These are phyloP conservation scores for Amniculicola lignicola DNA, from an alignment of 495 filamentous ascomycete species.

Conservation along the genomic window DNA sequence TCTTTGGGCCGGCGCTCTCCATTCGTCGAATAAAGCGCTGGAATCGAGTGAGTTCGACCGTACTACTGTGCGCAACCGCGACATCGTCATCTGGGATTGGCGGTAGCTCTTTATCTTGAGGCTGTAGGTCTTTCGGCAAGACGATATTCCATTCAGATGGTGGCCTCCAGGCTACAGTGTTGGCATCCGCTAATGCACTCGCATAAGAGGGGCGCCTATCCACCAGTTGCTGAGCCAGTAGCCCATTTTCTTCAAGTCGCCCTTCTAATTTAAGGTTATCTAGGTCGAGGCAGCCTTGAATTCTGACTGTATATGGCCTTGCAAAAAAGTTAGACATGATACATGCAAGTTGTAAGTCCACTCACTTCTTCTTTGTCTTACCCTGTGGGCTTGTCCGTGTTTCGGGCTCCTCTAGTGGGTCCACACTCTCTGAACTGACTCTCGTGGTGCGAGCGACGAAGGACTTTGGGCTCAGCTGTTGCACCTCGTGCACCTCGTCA, in stretches of 20 bases:
- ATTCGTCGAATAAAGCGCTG: conserved; percentile 38
- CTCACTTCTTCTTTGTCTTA: conserved; percentile 9
- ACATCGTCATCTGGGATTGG: conserved; percentile 11
- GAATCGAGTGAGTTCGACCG: conserved; percentile 30
- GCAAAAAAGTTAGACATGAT: background rate
- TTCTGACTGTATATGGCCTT: conserved; percentile 22
- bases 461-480: conserved; percentile 24
- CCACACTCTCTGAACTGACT: conserved; percentile 10
- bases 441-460: conserved; percentile 25
- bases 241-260: background rate
- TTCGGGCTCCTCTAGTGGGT: background rate
- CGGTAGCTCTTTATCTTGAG: conserved; percentile 12
- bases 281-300: conserved; percentile 28
- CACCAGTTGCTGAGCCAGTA: background rate
- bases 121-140: background rate
- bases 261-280: conserved; percentile 11
- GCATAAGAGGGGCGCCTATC: conserved; percentile 12
- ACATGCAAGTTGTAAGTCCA: background rate
- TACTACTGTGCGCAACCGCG: conserved; percentile 13
- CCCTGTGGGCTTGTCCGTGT: background rate
- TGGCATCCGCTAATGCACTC: conserved; percentile 11
- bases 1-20: conserved; percentile 32
- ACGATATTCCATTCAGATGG: conserved; percentile 27
- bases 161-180: conserved; percentile 24
- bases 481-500: conserved; percentile 27